Conservation (phyloP, 768 basidiomycete genomes). For the Kwoniella mangroviensis region DNA sequence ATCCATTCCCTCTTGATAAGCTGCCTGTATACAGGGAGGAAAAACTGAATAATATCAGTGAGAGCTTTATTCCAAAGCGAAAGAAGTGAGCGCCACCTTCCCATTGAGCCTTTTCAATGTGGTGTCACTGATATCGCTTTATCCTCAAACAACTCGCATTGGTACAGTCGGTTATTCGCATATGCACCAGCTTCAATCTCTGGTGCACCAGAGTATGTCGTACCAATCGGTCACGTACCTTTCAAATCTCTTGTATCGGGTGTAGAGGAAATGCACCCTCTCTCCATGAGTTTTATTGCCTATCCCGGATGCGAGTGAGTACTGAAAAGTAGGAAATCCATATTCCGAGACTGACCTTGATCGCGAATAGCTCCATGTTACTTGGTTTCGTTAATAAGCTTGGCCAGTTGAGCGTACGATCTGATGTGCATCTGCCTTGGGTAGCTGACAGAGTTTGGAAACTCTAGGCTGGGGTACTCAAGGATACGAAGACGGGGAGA, state of each 20-base stretch:
- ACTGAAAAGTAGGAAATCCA: neutral
- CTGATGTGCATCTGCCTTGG: neutral
- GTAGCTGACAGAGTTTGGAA: no score
- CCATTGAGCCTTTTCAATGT: no score
- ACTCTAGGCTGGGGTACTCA: neutral
- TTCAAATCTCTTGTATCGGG: slow-evolving; percentile 41
- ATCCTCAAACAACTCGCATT: no score
- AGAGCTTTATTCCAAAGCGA: neutral
- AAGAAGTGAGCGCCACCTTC: slow-evolving; percentile 2
- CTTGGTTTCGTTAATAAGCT: slow-evolving; percentile 16
- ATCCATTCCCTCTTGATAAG: slow-evolving; percentile 10
- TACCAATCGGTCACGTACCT: slow-evolving; percentile 50
- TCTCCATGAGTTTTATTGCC: slow-evolving; percentile 26
- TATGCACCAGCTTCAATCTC: slow-evolving; percentile 10
- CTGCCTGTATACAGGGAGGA: slow-evolving; percentile 5
- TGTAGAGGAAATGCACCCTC: slow-evolving; percentile 28
- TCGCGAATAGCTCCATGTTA: slow-evolving; percentile 8
- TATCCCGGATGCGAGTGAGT: slow-evolving; percentile 26
- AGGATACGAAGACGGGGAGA: slow-evolving; percentile 4
- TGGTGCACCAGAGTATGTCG: slow-evolving; percentile 33
- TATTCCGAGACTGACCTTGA: neutral
- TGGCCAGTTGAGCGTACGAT: slow-evolving; percentile 1
- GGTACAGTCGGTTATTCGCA: neutral
- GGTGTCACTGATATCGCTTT: neutral
- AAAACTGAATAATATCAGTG: neutral